phyloP scores from a whole-genome alignment of 78 protist genomes.

The Planoprotostelium fungivorum region DNA sequence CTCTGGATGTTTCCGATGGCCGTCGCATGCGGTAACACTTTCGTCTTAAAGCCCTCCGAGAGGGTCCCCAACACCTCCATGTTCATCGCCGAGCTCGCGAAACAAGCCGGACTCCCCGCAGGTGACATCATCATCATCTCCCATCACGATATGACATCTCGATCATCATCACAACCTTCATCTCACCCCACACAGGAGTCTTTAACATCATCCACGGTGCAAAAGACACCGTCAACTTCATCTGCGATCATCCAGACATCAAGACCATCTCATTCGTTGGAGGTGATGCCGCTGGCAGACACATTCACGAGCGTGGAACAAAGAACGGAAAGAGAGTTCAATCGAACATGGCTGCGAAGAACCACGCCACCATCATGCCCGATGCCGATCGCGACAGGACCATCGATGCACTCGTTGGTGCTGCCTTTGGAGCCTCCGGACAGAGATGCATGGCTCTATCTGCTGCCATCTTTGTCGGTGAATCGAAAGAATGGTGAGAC shows the following conservation, averaged over 20 bases:
- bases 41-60: slow-evolving; percentile 95
- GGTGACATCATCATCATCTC: slow-evolving; percentile 75
- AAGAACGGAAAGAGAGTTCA: slow-evolving; percentile 93
- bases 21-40: slow-evolving; percentile 90
- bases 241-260: slow-evolving; percentile 88
- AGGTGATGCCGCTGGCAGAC: slow-evolving; percentile 57
- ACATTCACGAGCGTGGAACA: slow-evolving; percentile 85
- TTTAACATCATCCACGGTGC: slow-evolving; percentile 76
- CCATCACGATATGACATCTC: slow-evolving; percentile 45
- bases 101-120: slow-evolving; percentile 90
- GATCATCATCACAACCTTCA: no score
- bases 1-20: slow-evolving; percentile 97
- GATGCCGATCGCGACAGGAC: slow-evolving; percentile 88
- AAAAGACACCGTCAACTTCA: slow-evolving; percentile 83
- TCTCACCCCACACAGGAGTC: no score
- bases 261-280: slow-evolving; percentile 97
- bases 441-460: slow-evolving; percentile 99
- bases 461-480: slow-evolving; percentile 92
- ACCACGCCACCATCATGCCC: slow-evolving; percentile 94
- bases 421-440: slow-evolving; percentile 98
- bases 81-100: slow-evolving; percentile 78
- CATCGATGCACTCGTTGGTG: slow-evolving; percentile 84
- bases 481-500: slow-evolving; percentile 58
- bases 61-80: slow-evolving; percentile 83
- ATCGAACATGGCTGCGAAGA: slow-evolving; percentile 97